A percentile compares a stretch with the other conserved stretches of the same genome.
Evolutionary conservation across 2,329 filamentous ascomycete genomes (phyloP).

Genomic region (Thielaviopsis punctulata): DNA sequence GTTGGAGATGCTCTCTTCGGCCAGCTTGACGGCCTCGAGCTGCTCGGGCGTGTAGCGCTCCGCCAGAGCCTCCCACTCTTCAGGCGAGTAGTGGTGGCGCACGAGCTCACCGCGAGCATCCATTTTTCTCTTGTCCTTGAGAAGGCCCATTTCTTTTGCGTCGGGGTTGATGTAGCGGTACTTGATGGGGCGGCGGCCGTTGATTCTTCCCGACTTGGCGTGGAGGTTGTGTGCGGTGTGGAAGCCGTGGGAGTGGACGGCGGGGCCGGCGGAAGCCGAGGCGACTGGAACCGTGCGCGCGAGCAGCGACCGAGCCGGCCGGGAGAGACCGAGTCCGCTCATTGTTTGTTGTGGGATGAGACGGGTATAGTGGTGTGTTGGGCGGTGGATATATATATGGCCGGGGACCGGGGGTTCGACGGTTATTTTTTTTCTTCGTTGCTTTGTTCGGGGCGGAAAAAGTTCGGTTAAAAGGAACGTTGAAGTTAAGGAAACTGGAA

Average conservation of each 20-base stretch:
- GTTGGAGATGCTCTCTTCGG: slow-evolving; percentile 57
- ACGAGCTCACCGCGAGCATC: slow-evolving; percentile 14
- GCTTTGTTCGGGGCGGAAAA: not conserved
- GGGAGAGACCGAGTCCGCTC: slow-evolving; percentile 6
- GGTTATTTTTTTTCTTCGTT: not conserved
- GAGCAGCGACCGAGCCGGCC: slow-evolving; percentile 8
- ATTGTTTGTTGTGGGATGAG: too few relatives aligned
- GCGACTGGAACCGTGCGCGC: slow-evolving; percentile 3
- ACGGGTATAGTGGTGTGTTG: not conserved
- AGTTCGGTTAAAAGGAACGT: not conserved
- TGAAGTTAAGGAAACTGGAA: too few relatives aligned
- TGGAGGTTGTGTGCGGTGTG: slow-evolving; percentile 26
- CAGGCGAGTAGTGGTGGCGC: slow-evolving; percentile 43
- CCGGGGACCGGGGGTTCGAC: not conserved
- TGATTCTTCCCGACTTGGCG: not conserved
- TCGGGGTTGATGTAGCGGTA: slow-evolving; percentile 9
- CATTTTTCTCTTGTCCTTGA: not conserved
- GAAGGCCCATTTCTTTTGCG: slow-evolving; percentile 3
- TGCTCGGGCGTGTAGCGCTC: slow-evolving; percentile 65
- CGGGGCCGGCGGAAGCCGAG: slow-evolving; percentile 15
- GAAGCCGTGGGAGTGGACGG: slow-evolving; percentile 32
- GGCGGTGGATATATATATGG: not conserved
- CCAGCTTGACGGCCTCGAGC: slow-evolving; percentile 63
- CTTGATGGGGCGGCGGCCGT: not conserved
- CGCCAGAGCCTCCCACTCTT: slow-evolving; percentile 44